Evolutionary conservation across 768 basidiomycete species (phyloP), one percentile per base, ranked within the genome.

Genomic region (Trametes sanguinea): DNA sequence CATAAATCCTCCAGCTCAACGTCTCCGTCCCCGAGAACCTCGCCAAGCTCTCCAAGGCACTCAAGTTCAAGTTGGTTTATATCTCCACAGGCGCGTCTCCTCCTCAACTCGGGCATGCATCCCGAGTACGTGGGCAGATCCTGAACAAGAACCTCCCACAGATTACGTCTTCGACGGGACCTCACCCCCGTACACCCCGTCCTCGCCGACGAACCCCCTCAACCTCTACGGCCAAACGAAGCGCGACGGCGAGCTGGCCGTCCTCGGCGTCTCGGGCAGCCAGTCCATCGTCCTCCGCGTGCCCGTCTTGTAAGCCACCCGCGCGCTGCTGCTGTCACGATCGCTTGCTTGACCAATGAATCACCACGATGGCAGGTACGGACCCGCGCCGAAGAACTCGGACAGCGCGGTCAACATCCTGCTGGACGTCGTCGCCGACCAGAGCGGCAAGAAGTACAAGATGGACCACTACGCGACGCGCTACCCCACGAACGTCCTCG

Each of bases 91-190:
- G 90, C 22, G 22, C 22, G 22, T 22, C 22, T 22, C 22, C 22
- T 1, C 22, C 22, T 22, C 22, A 22, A 22, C 22, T 22, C 22
- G 22, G 22, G 1, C 22, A 22, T 22, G 22, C 22, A 22, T 1
- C 1, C 22, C 22, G 22, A 22, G 22, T 22, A 22, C 22, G 22
- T 22, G 35, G 35, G 35, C 35, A 11, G 6, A 37, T 6, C 6
- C 35, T 37, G 35, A 37, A 37, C 35, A 2, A 6, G 6, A 1
- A 44, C 14, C 8, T 9, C 54, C 54, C 29, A 32, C 66, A 89
- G 95, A 99, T 75, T 98, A 98, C 75, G 94, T 99, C 14, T 98
- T 98, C 70, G 93, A 95, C 65, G 96, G 96, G 1, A 87, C 83
- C n/a, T 86, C 88, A 1, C 93, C 96, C 3, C 94, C 95, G 0